phyloP scores from a whole-genome alignment of 2,329 filamentous ascomycete genomes.

The Daldinia sp. region DNA sequence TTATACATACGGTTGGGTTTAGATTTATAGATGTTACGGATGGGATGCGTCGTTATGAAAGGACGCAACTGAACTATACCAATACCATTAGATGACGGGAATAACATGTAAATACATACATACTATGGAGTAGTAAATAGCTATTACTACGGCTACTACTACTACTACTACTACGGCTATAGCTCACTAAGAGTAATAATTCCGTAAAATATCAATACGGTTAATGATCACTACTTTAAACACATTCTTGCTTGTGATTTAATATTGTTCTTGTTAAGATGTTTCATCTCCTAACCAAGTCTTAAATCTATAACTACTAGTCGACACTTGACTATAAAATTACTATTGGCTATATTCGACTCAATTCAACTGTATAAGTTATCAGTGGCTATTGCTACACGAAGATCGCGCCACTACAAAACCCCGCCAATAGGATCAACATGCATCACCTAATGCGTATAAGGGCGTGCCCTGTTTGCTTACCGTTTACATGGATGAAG shows the following conservation, averaged over 20 bases:
- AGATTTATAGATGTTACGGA: slow-evolving; percentile 14
- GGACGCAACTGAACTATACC: slow-evolving; percentile 18
- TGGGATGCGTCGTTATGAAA: slow-evolving; percentile 7
- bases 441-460: slow-evolving; percentile 22
- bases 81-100: slow-evolving; percentile 1
- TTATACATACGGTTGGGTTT: slow-evolving; percentile 1
- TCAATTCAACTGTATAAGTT: slow-evolving; percentile 1
- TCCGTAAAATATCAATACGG: neutral
- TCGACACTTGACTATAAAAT: neutral
- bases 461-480: slow-evolving; percentile 10
- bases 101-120: slow-evolving; percentile 7
- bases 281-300: neutral
- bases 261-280: neutral
- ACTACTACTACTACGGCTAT: neutral
- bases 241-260: neutral
- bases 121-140: neutral
- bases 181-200: slow-evolving; percentile 8
- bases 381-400: neutral
- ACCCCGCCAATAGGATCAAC: slow-evolving; percentile 19
- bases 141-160: neutral
- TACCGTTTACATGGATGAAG: slow-evolving; percentile 3
- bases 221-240: neutral
- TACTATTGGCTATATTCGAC: neutral
- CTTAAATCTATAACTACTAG: no score
- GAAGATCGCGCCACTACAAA: neutral